These are phyloP conservation scores for Moniliella sp. DNA, from an alignment of 1,284 basidiomycete genomes.

Conservation along the genomic window DNA sequence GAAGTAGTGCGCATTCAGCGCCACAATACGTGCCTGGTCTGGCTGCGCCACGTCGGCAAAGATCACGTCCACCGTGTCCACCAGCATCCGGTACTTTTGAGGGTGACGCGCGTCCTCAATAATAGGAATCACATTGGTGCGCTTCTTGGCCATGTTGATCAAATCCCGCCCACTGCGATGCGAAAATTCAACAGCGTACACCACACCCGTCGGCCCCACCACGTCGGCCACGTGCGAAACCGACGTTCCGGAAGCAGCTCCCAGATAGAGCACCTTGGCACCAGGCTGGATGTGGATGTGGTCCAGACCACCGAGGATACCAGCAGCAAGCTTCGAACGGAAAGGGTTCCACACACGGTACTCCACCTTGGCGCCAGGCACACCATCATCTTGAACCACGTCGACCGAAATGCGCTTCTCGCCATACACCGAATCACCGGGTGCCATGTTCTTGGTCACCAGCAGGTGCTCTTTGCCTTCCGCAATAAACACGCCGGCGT, in stretches of 20 bases:
- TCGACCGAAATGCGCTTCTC: conserved; percentile 50
- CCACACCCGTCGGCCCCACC: conserved; percentile 84
- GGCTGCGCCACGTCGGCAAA: conserved; percentile 97
- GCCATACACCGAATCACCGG: conserved; percentile 90
- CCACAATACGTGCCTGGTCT: conserved; percentile 65
- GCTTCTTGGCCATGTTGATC: conserved; percentile 98
- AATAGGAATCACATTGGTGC: conserved; percentile 95
- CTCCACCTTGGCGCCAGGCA: conserved; percentile 54
- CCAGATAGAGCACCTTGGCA: conserved; percentile 86
- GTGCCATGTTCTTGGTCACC: conserved; percentile 89
- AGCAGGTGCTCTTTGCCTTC: conserved; percentile 68
- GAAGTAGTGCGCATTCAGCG: conserved; percentile 81
- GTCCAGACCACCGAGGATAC: conserved; percentile 84
- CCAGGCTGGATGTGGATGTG: conserved; percentile 81
- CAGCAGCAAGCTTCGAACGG: conserved; percentile 85
- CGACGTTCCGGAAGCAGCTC: conserved; percentile 82
- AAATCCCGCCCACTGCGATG: conserved; percentile 84
- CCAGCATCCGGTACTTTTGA: conserved; percentile 30
- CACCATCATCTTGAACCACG: conserved; percentile 41
- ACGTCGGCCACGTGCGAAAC: conserved; percentile 96
- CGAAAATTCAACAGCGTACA: conserved; percentile 97
- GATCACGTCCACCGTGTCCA: conserved; percentile 29
- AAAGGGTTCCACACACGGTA: conserved; percentile 99
- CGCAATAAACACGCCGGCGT: conserved; percentile 51
- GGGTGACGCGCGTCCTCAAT: conserved; percentile 87